Conservation (phyloP, 2,329 filamentous ascomycete species). For the Rhynchosporium graminicola region DNA sequence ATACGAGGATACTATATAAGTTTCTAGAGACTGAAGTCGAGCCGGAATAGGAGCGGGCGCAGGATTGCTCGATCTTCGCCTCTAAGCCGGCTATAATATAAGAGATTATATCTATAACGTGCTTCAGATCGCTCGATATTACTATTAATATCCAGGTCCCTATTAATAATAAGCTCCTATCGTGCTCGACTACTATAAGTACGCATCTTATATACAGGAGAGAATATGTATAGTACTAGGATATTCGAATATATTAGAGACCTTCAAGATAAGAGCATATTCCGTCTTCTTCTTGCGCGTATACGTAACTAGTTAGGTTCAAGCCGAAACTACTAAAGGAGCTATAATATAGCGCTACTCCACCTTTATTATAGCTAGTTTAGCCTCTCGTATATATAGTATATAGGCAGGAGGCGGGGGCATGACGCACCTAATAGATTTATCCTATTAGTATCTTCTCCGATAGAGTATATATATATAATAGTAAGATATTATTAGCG, state of each 20-base stretch:
- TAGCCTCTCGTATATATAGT: not conserved
- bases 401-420: not conserved
- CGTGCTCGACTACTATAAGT: not conserved
- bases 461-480: not conserved
- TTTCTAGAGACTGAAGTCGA: constrained; percentile 1
- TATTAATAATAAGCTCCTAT: not conserved
- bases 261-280: not conserved
- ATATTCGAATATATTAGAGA: not conserved
- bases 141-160: not conserved
- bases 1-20: not conserved
- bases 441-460: constrained; percentile 5
- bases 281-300: not conserved
- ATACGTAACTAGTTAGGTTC: not conserved
- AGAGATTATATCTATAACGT: not conserved
- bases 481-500: constrained; percentile 5
- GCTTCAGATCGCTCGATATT: not conserved
- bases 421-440: not conserved
- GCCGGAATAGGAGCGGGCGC: constrained; percentile 3
- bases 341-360: not conserved
- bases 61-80: constrained; percentile 1
- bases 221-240: not conserved
- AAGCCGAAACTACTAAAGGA: not conserved
- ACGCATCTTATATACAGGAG: not conserved
- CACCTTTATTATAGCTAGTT: not conserved
- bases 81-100: not conserved